Conservation (phyloP, 2,329 filamentous ascomycete species). For the Pseudogymnoascus sp. region DNA sequence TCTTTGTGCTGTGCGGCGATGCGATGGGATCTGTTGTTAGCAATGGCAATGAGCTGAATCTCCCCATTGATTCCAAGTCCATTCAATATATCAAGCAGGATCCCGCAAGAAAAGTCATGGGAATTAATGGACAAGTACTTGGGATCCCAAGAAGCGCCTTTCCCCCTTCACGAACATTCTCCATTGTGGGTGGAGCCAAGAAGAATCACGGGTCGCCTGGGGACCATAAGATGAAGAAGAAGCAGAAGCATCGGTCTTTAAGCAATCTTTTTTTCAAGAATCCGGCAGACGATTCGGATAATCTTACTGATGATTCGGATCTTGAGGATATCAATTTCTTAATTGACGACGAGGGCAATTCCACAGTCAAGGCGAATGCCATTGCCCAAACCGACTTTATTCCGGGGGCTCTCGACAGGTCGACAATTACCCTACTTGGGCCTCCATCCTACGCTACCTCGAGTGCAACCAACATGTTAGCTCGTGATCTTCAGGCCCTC, state of each 20-base stretch:
- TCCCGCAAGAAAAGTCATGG: slow-evolving; percentile 13
- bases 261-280: neutral
- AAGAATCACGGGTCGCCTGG: neutral
- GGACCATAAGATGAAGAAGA: slow-evolving; percentile 12
- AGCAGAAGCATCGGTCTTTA: slow-evolving; percentile 12
- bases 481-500: slow-evolving; percentile 55
- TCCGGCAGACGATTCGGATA: neutral
- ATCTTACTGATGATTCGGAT: slow-evolving; percentile 4
- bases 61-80: neutral
- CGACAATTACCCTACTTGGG: slow-evolving; percentile 54
- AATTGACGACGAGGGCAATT: neutral
- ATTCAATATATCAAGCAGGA: slow-evolving; percentile 17
- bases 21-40: neutral
- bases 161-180: slow-evolving; percentile 18
- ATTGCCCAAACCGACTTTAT: slow-evolving; percentile 48
- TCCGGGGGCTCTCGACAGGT: slow-evolving; percentile 57
- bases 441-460: slow-evolving; percentile 57
- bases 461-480: slow-evolving; percentile 52
- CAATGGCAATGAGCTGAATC: neutral
- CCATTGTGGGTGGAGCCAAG: neutral
- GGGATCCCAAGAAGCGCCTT: slow-evolving; percentile 9
- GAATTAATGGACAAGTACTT: slow-evolving; percentile 15
- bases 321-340: slow-evolving; percentile 6
- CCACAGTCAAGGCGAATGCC: slow-evolving; percentile 7
- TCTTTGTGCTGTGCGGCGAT: slow-evolving; percentile 49